A percentile compares a stretch with the other conserved stretches of the same genome.
Conservation (phyloP, 176 grass and related monocot genomes). For the Neostapfia colusana region DNA sequence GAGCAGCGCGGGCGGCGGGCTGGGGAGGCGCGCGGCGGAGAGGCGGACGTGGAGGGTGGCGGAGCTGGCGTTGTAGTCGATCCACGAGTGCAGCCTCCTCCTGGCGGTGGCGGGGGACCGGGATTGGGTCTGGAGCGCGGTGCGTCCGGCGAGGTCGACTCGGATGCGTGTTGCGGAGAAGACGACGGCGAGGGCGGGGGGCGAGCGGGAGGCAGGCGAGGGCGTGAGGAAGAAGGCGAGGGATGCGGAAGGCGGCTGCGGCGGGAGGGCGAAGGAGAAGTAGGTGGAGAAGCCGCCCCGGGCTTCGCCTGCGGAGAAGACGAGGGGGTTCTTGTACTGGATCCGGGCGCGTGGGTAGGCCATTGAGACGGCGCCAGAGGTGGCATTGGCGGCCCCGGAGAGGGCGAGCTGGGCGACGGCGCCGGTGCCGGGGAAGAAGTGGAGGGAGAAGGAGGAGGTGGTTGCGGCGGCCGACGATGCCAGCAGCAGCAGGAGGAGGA, state of each 20-base stretch:
- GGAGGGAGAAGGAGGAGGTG: conserved; percentile 51
- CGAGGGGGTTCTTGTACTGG: conserved; percentile 48
- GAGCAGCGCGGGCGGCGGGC: conserved; percentile 30
- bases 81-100: conserved; percentile 59
- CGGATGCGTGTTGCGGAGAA: conserved; percentile 35
- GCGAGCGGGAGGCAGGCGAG: conserved; percentile 49
- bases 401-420: conserved; percentile 56
- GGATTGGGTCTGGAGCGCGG: conserved; percentile 15
- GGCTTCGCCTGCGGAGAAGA: conserved; percentile 7
- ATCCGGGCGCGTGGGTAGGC: conserved; percentile 42
- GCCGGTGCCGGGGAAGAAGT: conserved; percentile 52
- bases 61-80: conserved; percentile 61
- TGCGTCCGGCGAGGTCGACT: conserved; percentile 43
- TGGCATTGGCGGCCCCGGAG: conserved; percentile 46
- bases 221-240: not conserved
- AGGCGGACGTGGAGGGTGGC: conserved; percentile 55
- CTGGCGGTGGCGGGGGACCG: not conserved
- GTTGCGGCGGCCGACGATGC: not conserved
- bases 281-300: conserved; percentile 61
- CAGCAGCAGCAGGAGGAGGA: not conserved
- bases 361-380: conserved; percentile 44
- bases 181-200: conserved; percentile 27
- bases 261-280: conserved; percentile 75
- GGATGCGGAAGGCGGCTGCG: not conserved
- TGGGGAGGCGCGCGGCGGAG: conserved; percentile 36